A percentile compares a stretch with the other conserved stretches of the same genome.
Evolutionary conservation across 2,329 filamentous ascomycete genomes (phyloP).

Genomic region (Davidsoniella eucalypti): DNA sequence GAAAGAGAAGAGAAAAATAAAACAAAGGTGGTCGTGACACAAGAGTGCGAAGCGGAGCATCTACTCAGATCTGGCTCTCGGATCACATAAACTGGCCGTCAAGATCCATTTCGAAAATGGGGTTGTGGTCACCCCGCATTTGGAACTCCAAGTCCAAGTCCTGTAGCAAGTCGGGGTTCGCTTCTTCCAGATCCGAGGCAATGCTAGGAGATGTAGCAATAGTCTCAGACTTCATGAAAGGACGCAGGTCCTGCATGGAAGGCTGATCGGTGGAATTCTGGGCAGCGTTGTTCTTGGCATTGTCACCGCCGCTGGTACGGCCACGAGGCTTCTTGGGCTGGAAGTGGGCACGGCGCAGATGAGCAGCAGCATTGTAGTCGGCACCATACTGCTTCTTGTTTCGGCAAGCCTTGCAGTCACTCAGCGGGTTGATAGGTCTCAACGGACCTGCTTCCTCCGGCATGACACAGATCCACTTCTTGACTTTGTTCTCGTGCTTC

Average conservation of each 20-base stretch:
- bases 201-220: not conserved
- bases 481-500: conserved; percentile 43
- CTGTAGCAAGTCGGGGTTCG: not conserved
- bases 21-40: not conserved
- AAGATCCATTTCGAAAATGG: not conserved
- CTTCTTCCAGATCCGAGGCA: not conserved
- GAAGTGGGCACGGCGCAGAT: conserved; percentile 79
- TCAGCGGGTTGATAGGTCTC: conserved; percentile 33
- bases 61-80: not conserved
- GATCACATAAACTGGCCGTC: not conserved
- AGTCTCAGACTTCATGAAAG: conserved; percentile 7
- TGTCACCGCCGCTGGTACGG: conserved; percentile 15
- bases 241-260: conserved; percentile 9
- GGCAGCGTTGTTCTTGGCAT: not conserved
- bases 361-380: conserved; percentile 89
- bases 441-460: conserved; percentile 20
- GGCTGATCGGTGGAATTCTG: conserved; percentile 3
- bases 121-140: not conserved
- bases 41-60: not conserved
- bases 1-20: not conserved
- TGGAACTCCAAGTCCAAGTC: not conserved
- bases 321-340: conserved; percentile 40
- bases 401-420: conserved; percentile 70
- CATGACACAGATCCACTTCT: conserved; percentile 42
- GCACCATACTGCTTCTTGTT: conserved; percentile 66